These are phyloP conservation scores for Peribolospora kevripleyi DNA, from an alignment of 768 basidiomycete species.

Conservation along the genomic window DNA sequence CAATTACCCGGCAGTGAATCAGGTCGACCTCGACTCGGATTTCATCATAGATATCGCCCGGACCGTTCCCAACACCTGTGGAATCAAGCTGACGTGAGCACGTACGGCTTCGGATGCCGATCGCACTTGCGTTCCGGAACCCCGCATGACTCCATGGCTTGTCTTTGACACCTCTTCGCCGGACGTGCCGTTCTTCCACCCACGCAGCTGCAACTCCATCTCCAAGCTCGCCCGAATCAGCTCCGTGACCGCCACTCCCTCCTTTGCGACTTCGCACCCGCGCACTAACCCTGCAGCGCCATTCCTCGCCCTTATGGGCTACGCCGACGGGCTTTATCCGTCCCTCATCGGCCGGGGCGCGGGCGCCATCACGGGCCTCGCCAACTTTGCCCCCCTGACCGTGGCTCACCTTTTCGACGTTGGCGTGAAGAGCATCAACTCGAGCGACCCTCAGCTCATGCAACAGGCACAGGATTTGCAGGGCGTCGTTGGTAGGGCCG, in stretches of 20 bases:
- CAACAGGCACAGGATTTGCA: slow-evolving; percentile 17
- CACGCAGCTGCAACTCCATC: too few relatives aligned
- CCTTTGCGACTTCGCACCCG: slow-evolving; percentile 35
- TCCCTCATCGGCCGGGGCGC: slow-evolving; percentile 37
- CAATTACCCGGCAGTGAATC: slow-evolving; percentile 18
- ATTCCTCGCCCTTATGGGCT: slow-evolving; percentile 36
- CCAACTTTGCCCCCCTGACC: background rate
- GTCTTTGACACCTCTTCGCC: background rate
- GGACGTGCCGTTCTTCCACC: too few relatives aligned
- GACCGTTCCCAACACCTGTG: slow-evolving; percentile 64
- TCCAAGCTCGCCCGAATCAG: too few relatives aligned
- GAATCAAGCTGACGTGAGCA: slow-evolving; percentile 25
- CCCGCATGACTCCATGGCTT: background rate
- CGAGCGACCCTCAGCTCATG: slow-evolving; percentile 17
- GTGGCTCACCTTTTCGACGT: background rate
- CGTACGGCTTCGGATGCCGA: background rate
- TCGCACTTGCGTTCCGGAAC: too few relatives aligned
- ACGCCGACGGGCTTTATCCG: slow-evolving; percentile 37
- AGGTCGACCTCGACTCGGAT: slow-evolving; percentile 61
- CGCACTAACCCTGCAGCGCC: slow-evolving; percentile 38
- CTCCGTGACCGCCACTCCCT: too few relatives aligned
- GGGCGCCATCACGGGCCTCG: slow-evolving; percentile 34
- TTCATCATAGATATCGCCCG: slow-evolving; percentile 37
- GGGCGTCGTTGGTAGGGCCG: slow-evolving; percentile 14
- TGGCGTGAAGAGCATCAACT: slow-evolving; percentile 16